Evolutionary conservation across 441 rosid genomes (phyloP), one percentile per base, ranked within the genome.

Genomic region (Melastoma candidum): DNA sequence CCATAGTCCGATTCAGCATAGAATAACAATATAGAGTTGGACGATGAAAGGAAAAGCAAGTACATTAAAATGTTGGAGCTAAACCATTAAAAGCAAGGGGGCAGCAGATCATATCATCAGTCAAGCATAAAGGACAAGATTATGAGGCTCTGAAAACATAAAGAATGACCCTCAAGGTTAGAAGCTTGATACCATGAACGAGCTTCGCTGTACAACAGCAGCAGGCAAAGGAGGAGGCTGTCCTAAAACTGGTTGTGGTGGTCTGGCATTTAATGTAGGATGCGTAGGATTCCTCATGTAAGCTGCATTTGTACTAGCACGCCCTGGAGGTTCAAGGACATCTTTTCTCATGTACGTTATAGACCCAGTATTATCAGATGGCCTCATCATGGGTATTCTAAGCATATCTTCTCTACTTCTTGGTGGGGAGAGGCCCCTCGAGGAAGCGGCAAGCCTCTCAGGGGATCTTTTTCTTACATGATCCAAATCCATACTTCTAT

Each of bases 401-500:
- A 63, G 81, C n/a, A 73, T 54, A 46, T 74, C 81, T 43, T 77
- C 81, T 39, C 64, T 59, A 57, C 67, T 77, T 64, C 81, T 81
- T 32, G 75, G 76, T 12, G 80, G 84, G 1, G 87, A 77, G 29
- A 74, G 53, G 26, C 72, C 93, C 78, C 83, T 76, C 58, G 93
- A 81, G 58, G 70, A 48, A 56, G 78, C 60, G 47, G 67, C 24
- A 56, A 58, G 60, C 68, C 78, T 76, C 63, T 77, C 87, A 1
- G 95, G 90, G 49, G 93, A 85, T 67, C 88, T 77, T 51, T 61
- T 66, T 53, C 85, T 73, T 59, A 78, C 65, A 62, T 82, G 80
- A 59, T 90, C 88, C 8, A 9, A 36, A 36, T 36, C 41, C 67
- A 79, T 62, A 63, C 77, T 68, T 94, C 90, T 85, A 58, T 87